A percentile compares a stretch with the other conserved stretches of the same genome.
Evolutionary conservation across 2,329 filamentous ascomycete genomes (phyloP).

Genomic region (Pyrenochaeta sp.): DNA sequence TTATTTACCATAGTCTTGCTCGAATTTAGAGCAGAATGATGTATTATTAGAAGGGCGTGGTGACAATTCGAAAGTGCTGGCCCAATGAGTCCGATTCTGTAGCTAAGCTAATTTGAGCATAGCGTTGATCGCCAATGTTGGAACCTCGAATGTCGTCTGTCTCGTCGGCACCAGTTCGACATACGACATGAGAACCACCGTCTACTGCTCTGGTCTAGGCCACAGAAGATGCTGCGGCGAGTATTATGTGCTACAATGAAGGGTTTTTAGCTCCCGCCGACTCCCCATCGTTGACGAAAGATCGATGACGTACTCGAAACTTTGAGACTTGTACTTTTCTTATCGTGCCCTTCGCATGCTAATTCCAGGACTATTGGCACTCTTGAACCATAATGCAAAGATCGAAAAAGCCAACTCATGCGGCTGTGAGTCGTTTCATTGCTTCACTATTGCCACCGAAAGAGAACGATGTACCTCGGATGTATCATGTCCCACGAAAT

Average conservation of each 20-base stretch:
- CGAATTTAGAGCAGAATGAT: neutral
- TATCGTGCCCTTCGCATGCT: constrained; percentile 4
- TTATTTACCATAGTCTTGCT: neutral
- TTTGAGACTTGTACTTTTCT: constrained; percentile 11
- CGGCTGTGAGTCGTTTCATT: constrained; percentile 38
- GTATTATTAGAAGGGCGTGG: neutral
- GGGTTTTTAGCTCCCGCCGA: too few relatives aligned
- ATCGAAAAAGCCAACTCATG: constrained; percentile 34
- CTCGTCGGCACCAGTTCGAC: too few relatives aligned
- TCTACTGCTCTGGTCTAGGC: too few relatives aligned
- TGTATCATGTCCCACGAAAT: constrained; percentile 44
- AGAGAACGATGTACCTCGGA: constrained; percentile 43
- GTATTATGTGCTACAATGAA: neutral
- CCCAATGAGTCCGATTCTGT: too few relatives aligned
- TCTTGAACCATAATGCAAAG: constrained; percentile 24
- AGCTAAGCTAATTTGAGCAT: too few relatives aligned
- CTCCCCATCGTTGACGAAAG: too few relatives aligned
- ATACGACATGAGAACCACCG: too few relatives aligned
- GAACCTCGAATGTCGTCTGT: too few relatives aligned
- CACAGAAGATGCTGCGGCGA: neutral
- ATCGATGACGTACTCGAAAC: constrained; percentile 31
- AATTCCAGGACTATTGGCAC: constrained; percentile 10
- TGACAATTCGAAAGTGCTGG: neutral
- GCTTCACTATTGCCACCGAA: constrained; percentile 39
- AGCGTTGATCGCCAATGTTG: too few relatives aligned